Conservation (phyloP, 208 protist genomes). For the Porcisia hertigi region DNA sequence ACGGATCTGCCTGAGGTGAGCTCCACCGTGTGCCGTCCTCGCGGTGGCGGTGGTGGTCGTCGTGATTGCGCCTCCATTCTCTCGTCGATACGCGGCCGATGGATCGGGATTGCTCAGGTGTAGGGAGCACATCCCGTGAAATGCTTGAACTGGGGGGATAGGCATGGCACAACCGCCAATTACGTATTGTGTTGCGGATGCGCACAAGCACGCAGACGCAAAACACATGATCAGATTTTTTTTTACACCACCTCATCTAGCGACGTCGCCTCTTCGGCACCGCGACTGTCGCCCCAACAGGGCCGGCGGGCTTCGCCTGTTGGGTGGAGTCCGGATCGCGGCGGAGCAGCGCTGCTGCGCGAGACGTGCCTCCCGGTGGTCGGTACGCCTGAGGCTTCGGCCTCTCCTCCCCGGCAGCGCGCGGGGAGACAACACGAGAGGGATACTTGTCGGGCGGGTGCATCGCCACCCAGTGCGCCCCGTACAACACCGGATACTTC, state of each 20-base stretch:
- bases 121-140: too few species aligned
- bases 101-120: too few species aligned
- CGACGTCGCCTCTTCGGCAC: slow-evolving; percentile 48
- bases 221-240: too few species aligned
- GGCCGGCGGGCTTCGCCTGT: slow-evolving; percentile 63
- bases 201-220: too few species aligned
- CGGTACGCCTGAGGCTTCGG: slow-evolving; percentile 78
- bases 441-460: slow-evolving; percentile 38
- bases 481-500: slow-evolving; percentile 79
- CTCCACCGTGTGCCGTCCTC: too few species aligned
- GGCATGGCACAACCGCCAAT: too few species aligned
- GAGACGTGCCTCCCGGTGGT: slow-evolving; percentile 61
- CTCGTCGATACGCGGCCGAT: too few species aligned
- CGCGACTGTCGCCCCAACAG: slow-evolving; percentile 61
- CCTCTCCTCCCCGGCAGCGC: slow-evolving; percentile 32
- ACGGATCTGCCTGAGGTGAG: too few species aligned
- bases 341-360: slow-evolving; percentile 62
- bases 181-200: too few species aligned
- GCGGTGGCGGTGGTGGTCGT: too few species aligned
- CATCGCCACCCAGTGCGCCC: slow-evolving; percentile 76
- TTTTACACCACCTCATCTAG: slow-evolving; percentile 1
- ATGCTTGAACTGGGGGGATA: too few species aligned
- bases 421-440: slow-evolving; percentile 47
- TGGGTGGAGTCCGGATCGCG: slow-evolving; percentile 46
- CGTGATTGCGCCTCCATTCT: too few species aligned